These are phyloP conservation scores for Corymbia calophylla DNA, from an alignment of 441 rosid genomes.

Conservation along the genomic window DNA sequence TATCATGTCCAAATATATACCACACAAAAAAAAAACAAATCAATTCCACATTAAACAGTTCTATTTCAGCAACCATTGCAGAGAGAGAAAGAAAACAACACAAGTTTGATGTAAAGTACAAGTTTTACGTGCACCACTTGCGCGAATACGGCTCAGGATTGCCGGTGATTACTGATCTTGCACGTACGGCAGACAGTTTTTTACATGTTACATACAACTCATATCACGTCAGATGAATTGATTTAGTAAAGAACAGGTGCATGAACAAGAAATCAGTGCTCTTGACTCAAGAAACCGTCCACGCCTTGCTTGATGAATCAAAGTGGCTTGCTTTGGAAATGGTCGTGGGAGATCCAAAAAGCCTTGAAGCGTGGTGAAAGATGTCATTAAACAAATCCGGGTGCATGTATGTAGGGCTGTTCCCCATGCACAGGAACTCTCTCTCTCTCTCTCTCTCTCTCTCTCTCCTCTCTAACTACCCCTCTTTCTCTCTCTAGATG, in stretches of 20 bases:
- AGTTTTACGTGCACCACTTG: neutral
- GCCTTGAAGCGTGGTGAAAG: neutral
- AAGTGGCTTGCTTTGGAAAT: neutral
- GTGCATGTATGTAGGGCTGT: neutral
- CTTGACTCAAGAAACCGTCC: neutral
- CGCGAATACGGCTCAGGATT: neutral
- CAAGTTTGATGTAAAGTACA: neutral
- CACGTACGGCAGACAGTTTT: neutral
- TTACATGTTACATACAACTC: neutral
- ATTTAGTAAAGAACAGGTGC: neutral
- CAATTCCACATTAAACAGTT: neutral
- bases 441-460: neutral
- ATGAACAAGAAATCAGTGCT: neutral
- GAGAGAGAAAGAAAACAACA: neutral
- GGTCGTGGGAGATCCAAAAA: neutral
- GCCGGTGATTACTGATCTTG: neutral
- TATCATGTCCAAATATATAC: neutral
- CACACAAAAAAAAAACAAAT: neutral
- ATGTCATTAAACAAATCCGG: conserved; percentile 24
- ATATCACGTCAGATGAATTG: neutral
- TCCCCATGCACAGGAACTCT: conserved; percentile 12
- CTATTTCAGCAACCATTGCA: neutral
- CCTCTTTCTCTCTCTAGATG: neutral
- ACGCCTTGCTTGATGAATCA: neutral
- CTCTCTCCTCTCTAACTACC: neutral